Conservation (phyloP, 768 basidiomycete genomes). For the Calvatia gigantea region DNA sequence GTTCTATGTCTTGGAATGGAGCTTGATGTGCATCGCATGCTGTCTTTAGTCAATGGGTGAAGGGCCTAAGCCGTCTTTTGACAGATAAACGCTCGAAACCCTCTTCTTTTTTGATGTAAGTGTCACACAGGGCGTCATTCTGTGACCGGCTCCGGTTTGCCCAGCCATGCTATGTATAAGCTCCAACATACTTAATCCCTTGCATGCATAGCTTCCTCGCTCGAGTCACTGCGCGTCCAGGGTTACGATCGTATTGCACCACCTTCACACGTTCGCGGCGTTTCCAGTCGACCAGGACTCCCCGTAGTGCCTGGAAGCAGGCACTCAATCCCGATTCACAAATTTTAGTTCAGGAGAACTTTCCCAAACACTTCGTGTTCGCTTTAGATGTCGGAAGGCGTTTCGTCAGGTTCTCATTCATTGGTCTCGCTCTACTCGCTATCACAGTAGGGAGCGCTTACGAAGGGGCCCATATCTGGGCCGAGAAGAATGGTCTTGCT, state of each 20-base stretch:
- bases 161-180: neutral
- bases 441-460: constrained; percentile 44
- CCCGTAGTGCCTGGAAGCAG: constrained; percentile 3
- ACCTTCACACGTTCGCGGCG: neutral
- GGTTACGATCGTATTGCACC: neutral
- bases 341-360: constrained; percentile 20
- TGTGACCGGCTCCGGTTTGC: neutral
- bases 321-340: constrained; percentile 8
- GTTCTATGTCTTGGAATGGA: neutral
- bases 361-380: constrained; percentile 29
- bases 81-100: constrained; percentile 2
- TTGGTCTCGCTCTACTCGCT: constrained; percentile 41
- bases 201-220: constrained; percentile 5
- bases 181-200: neutral
- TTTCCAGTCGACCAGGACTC: neutral
- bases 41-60: neutral
- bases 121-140: neutral
- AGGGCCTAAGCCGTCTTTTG: neutral
- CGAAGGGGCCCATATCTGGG: constrained; percentile 59
- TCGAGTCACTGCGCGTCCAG: neutral
- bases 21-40: neutral
- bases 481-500: constrained; percentile 50
- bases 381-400: constrained; percentile 43
- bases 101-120: neutral
- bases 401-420: constrained; percentile 45